Evolutionary conservation across 2,329 filamentous ascomycete species (phyloP), one percentile per base, ranked within the genome.

Genomic region (Chaetomiaceae sp.): DNA sequence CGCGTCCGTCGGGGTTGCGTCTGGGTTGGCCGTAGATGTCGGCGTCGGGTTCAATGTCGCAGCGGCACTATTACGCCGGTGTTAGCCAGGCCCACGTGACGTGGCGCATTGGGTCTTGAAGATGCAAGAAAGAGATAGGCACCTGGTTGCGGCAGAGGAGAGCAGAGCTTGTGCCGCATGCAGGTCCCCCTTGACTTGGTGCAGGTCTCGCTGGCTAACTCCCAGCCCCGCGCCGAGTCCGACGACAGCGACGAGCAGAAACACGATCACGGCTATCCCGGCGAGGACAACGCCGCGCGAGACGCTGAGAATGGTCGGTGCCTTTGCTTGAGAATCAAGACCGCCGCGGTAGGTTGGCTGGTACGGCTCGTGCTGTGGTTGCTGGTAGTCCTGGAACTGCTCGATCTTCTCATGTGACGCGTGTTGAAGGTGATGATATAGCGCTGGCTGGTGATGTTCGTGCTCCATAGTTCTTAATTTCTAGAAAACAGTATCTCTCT

Each of bases 191-290:
- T 63, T 39, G 6, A 54, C 49, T 21, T 55, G 54, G 46, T 50
- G 51, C 30, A 63, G 46, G 27, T 63, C 58, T 3, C 49, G 46
- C 43, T 63, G 62, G 55, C 59, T 64, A 9, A 63, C 58, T 14
- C 62, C 62, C 4, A 65, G 55, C 10, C 63, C 62, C 14, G 63
- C 62, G 37, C 55, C 52, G n/a, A 65, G 59, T 8, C 63, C 63
- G 30, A 65, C 62, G 39, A 63, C 59, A 25, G 54, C 27, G 17
- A 57, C 34, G 3, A 63, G 47, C 16, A 65, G 53, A n/a, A 65
- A 13, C 17, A 53, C 38, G 4, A 57, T 13, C 5, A 55, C 45
- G 20, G 33, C 49, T n/a, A 62, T 14, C 19, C 60, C 38, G 17
- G 23, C 38, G 17, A 60, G 27, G 33, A 53, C 58, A 16, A 60